Base-by-base conservation (phyloP, 192 early-diverging fungal species). In the Phycomyces blakesleeanus region DNA sequence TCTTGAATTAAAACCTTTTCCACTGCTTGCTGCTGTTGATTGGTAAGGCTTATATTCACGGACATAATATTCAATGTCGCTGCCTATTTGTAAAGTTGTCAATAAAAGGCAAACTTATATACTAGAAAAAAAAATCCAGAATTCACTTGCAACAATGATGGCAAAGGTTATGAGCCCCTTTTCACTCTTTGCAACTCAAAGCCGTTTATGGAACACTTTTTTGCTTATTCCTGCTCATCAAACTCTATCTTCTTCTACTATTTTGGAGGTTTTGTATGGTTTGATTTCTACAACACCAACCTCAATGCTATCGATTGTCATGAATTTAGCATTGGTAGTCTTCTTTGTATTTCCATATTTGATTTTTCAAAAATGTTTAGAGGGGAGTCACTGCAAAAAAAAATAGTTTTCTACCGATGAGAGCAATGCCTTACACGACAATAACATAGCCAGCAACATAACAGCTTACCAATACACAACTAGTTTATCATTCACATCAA, bases 401-500 rank as follows among this genome's bases (percentile, higher is more conserved):
- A 58, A 58, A 58, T 58, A 37, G 20, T 42, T 42, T 42, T 20
- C 41, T 42, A 58, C 18, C 56, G 20, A 58, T 42, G 56, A 58
- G 38, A 58, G 22, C 20, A 41, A 14, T 3, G 40, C 22, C 41
- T 58, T 40, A 39, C 3, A 57, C 38, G n/a, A 57, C 37, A 57
- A 57, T 57, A 57, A 42, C 39, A 22, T 58, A 20, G n/a, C 37
- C 39, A 58, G 6, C 22, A 58, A 58, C 15, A 42, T 58, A 42
- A 58, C 38, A 42, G 39, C 56, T 58, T 58, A 58, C 56, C 38
- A 58, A 58, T 42, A 58, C 24, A 42, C 56, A 58, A 42, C 39
- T 42, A 58, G 22, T 9, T 58, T 58, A 58, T 58, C 56, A 58
- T 58, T 58, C 0, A 58, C 18, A 58, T 58, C 56, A 58, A 58